Percentiles rank a stretch among this genome's conserved stretches.
Conservation (phyloP, 495 filamentous ascomycete genomes). For the Podospora comata region DNA sequence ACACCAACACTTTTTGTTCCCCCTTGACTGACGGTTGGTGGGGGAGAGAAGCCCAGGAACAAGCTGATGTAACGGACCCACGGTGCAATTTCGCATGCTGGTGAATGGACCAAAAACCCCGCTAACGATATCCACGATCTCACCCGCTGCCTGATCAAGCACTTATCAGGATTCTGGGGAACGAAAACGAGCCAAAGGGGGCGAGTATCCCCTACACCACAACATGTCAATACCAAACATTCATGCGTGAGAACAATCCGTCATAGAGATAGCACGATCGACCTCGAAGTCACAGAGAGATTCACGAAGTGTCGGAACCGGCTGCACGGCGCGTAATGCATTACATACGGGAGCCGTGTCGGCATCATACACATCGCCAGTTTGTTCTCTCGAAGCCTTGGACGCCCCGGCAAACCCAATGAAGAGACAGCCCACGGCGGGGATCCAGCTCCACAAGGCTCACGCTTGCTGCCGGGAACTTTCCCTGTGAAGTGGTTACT, state of each 20-base stretch:
- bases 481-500: neutral
- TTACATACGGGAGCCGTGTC: too few species aligned
- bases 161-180: neutral
- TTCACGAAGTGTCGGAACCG: too few species aligned
- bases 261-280: too few species aligned
- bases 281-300: too few species aligned
- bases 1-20: neutral
- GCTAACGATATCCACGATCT: conserved; percentile 4
- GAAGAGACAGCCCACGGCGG: neutral
- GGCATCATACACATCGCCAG: neutral
- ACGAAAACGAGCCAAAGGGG: neutral
- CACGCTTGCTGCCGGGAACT: neutral
- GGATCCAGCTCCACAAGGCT: neutral
- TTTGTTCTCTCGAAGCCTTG: neutral
- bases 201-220: neutral
- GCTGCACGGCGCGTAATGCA: too few species aligned
- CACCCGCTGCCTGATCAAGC: neutral
- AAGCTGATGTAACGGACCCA: conserved; percentile 7
- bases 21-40: neutral
- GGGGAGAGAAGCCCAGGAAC: neutral
- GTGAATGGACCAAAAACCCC: neutral
- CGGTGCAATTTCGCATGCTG: conserved; percentile 13
- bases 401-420: neutral
- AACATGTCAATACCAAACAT: too few species aligned
- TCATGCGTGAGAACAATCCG: too few species aligned